Percentiles rank a stretch among this genome's conserved stretches.
Conservation (phyloP, 805 yeast genomes). For the Wickerhamomyces kurtzmanii region DNA sequence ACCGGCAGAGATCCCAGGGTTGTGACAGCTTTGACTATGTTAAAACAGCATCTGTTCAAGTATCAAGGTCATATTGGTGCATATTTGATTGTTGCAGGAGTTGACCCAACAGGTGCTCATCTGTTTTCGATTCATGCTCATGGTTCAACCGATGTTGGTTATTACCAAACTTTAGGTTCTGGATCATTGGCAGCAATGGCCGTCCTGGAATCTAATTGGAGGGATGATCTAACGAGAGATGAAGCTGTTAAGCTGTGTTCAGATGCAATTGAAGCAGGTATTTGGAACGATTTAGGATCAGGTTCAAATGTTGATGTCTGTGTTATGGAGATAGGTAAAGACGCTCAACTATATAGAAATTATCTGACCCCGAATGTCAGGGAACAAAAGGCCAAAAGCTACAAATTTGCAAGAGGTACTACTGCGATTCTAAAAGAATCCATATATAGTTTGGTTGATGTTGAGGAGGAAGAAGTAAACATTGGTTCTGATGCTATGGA, state of each 20-base stretch:
- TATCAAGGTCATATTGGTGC: slow-evolving; percentile 98
- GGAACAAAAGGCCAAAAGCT: slow-evolving; percentile 69
- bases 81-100: slow-evolving; percentile 95
- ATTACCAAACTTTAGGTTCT: slow-evolving; percentile 86
- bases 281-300: slow-evolving; percentile 98
- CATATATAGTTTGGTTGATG: slow-evolving; percentile 55
- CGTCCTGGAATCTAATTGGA: slow-evolving; percentile 84
- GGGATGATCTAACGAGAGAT: slow-evolving; percentile 64
- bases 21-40: slow-evolving; percentile 82
- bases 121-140: slow-evolving; percentile 92
- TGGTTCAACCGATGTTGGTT: slow-evolving; percentile 95
- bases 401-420: slow-evolving; percentile 88
- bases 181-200: slow-evolving; percentile 99
- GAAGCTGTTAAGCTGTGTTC: slow-evolving; percentile 89
- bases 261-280: slow-evolving; percentile 94
- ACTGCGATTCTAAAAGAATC: slow-evolving; percentile 73
- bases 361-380: slow-evolving; percentile 88
- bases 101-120: slow-evolving; percentile 93
- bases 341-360: slow-evolving; percentile 78
- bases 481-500: slow-evolving; percentile 37
- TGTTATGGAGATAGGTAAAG: slow-evolving; percentile 90
- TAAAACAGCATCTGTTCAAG: slow-evolving; percentile 92
- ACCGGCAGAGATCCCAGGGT: slow-evolving; percentile 87
- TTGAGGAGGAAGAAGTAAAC: slow-evolving; percentile 48
- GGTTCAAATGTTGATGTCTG: slow-evolving; percentile 97